Evolutionary conservation across 352 stramenopile species (phyloP).

Genomic region (Phytophthora fragariae): DNA sequence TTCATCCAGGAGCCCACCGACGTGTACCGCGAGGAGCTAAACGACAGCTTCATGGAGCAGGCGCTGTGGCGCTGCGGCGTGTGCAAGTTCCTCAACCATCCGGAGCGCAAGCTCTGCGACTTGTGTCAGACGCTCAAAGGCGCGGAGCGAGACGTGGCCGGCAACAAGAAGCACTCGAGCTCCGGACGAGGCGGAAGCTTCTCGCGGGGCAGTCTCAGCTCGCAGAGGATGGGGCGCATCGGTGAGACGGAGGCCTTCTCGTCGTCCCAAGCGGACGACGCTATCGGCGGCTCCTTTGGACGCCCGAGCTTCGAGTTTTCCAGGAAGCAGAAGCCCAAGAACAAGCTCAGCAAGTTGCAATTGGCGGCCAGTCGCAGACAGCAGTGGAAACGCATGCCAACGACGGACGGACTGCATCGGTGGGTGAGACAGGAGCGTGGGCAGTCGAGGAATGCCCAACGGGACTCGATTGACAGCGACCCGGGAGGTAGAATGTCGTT

Average conservation of each 20-base stretch:
- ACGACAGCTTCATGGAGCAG: conserved; percentile 83
- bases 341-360: conserved; percentile 77
- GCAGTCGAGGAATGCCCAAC: conserved; percentile 29
- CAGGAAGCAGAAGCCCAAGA: conserved; percentile 28
- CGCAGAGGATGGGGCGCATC: conserved; percentile 54
- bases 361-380: conserved; percentile 72
- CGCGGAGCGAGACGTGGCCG: conserved; percentile 56
- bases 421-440: conserved; percentile 61
- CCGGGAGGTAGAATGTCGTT: conserved; percentile 45
- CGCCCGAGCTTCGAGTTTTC: conserved; percentile 41
- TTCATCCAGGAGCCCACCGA: conserved; percentile 69
- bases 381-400: conserved; percentile 84
- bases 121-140: conserved; percentile 82
- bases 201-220: conserved; percentile 29
- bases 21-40: conserved; percentile 85
- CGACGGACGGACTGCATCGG: conserved; percentile 71
- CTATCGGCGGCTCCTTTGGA: conserved; percentile 43
- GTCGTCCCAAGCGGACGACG: conserved; percentile 42
- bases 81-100: conserved; percentile 91
- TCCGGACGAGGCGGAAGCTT: conserved; percentile 30
- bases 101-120: conserved; percentile 82
- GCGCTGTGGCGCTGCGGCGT: conserved; percentile 88
- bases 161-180: conserved; percentile 40
- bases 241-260: conserved; percentile 56
- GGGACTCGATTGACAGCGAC: conserved; percentile 69